Evolutionary conservation across 1,284 basidiomycete species (phyloP).

Genomic region (Exobasidium cylindrosporum): DNA sequence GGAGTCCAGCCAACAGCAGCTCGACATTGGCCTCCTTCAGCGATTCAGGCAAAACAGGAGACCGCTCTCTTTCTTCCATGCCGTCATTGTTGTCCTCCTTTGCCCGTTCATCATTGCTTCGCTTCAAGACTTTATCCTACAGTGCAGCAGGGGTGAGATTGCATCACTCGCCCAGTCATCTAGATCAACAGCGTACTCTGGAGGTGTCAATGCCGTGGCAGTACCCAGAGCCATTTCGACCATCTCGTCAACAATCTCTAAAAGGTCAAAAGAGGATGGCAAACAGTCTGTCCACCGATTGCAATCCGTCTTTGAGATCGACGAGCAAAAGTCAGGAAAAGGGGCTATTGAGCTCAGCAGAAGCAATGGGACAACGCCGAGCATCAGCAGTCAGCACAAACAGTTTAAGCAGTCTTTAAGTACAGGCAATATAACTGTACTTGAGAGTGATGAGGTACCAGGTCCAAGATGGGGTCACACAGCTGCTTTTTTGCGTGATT

Average conservation of each 20-base stretch:
- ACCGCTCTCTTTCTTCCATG: not conserved
- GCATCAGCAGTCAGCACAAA: not conserved
- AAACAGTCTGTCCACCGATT: not conserved
- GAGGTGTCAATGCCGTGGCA: not conserved
- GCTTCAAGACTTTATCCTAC: not conserved
- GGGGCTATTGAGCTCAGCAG: not conserved
- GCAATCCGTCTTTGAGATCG: not conserved
- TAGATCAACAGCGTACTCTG: not conserved
- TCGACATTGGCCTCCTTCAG: not conserved
- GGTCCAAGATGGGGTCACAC: slow-evolving; percentile 44
- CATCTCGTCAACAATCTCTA: not conserved
- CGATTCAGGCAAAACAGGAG: not conserved
- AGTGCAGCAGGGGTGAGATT: not conserved
- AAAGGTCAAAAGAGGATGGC: not conserved
- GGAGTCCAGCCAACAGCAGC: not conserved
- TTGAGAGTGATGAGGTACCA: not conserved
- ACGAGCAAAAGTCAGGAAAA: not conserved
- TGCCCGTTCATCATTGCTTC: not conserved
- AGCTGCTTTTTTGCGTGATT: slow-evolving; percentile 34
- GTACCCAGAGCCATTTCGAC: not conserved
- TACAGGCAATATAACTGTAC: not conserved
- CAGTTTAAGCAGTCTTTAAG: not conserved
- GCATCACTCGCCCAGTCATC: not conserved
- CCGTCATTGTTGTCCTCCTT: not conserved
- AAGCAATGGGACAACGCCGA: not conserved